Base-by-base conservation (phyloP, 2,329 filamentous ascomycete species). In the Cladosporium sp. region DNA sequence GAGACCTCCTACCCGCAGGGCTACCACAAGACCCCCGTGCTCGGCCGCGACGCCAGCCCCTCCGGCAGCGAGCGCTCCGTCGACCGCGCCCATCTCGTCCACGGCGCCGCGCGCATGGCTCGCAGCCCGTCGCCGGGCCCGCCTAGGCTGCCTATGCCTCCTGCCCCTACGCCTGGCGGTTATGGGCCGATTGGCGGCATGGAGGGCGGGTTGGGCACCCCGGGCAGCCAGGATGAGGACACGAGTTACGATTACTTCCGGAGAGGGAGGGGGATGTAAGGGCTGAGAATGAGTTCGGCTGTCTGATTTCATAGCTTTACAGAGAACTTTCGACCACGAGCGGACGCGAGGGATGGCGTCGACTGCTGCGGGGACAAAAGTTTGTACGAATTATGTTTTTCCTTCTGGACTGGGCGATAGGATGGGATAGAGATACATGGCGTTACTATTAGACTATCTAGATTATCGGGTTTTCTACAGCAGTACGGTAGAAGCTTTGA, bases 1-100 rank as follows among this genome's bases (percentile, higher is more conserved):
- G n/a, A 16, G 46, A 69, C 71, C 16, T 68, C 65, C 1, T 77
- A 77, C 54, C 74, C 75, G 2, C 60, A 66, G 0, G 75, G 75
- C 6, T 77, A 77, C 55, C 75, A 77, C 54, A 66, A 68, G 9
- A 75, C 75, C 10, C 72, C 73, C 2, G 64, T 62, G 4, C 62
- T 66, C 11, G 59, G 74, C 11, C 64, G 74, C 8, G 72, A 73
- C 16, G 68, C 72, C 34, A 74, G 70, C 31, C 73, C 73, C 0
- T 67, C 66, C 31, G 68, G 69, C 1, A 62, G 59, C 34, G 56
- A 62, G 19, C 35, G 31, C 38, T 52, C 53, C 32, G 45, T 33
- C 9, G 42, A 52, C 35, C 38, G 49, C 14, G 35, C 19, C 14
- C 4, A 28, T n/a, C 52, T 67, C 14, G 54, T 67, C 43, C 37